Evolutionary conservation across 805 yeast genomes (phyloP).

Genomic region (Myxozyma neotropica): DNA sequence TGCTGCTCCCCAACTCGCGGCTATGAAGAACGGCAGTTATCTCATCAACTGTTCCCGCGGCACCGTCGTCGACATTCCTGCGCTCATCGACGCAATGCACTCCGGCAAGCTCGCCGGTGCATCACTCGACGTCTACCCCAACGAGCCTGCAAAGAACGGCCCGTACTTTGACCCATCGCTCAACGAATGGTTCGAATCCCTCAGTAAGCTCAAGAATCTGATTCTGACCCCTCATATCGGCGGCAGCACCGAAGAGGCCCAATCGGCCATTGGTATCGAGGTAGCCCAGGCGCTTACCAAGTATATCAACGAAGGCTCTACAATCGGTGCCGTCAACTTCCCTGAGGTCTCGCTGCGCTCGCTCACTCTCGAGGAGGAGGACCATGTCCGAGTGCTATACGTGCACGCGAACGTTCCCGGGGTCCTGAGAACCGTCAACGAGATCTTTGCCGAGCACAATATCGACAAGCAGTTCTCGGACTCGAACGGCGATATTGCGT

Average conservation of each 20-base stretch:
- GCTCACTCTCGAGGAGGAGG: constrained; percentile 79
- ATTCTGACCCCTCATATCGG: constrained; percentile 97
- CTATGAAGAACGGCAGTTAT: constrained; percentile 95
- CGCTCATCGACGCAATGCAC: constrained; percentile 87
- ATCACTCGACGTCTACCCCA: constrained; percentile 93
- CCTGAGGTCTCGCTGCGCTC: constrained; percentile 95
- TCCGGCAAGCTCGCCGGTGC: constrained; percentile 95
- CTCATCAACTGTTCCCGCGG: constrained; percentile 97
- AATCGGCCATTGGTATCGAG: constrained; percentile 95
- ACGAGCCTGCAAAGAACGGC: constrained; percentile 97
- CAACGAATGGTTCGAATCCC: constrained; percentile 82
- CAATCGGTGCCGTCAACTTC: constrained; percentile 96
- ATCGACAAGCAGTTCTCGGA: constrained; percentile 99
- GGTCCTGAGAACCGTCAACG: constrained; percentile 95
- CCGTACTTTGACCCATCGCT: constrained; percentile 69
- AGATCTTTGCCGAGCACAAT: constrained; percentile 89
- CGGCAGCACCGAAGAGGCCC: constrained; percentile 99
- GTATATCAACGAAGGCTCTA: constrained; percentile 93
- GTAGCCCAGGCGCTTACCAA: constrained; percentile 83
- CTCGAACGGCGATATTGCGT: constrained; percentile 93
- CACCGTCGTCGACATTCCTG: constrained; percentile 94
- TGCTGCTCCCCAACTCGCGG: constrained; percentile 86
- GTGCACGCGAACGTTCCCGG: constrained; percentile 98
- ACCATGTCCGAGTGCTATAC: constrained; percentile 85
- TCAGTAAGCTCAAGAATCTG: constrained; percentile 79